Base-by-base conservation (phyloP, 1,139 yeast species). In the Pichia norvegensis region DNA sequence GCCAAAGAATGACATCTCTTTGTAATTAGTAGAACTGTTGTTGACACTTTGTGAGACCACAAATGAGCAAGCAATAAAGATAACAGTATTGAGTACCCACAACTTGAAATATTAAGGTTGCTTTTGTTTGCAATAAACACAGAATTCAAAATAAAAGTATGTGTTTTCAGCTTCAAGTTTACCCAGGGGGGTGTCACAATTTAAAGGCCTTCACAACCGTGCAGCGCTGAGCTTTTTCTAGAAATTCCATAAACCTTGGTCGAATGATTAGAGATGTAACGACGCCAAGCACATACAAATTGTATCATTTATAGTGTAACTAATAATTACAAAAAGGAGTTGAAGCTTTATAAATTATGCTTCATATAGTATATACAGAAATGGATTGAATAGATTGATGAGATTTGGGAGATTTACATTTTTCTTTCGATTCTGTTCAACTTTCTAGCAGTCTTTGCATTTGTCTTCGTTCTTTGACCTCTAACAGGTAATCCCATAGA, bases 401-500 rank as follows among this genome's bases (percentile, higher is more conserved):
- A 27, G 31, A 13, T 14, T 27, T 27, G 14, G 13, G 7, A 31
- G 9, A 2, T 8, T 42, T 42, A 57, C 48, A 50, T 48, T 51
- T 55, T 55, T 55, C 96, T 81, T 54, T 85, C 84, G 48, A 85
- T 66, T 59, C 76, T 80, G 67, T 92, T 92, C 66, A 90, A 76
- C 66, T 79, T 82, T 68, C 80, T 80, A 33, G 98, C 98, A 23
- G 95, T 92, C 60, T 74, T 74, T 29, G 95, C 95, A 63, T 92
- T 92, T 52, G 84, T 86, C 70, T 87, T 81, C 19, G 98, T 92
- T 52, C 83, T 76, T 72, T 92, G 98, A 59, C 98, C 98, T 62
- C 84, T 81, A 36, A 88, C 97, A 20, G 97, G 97, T 49, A 83
- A 72, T 47, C 94, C 90, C 68, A 78, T 72, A 44, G 88, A 85